A percentile compares a stretch with the other conserved stretches of the same genome.
phyloP scores from a whole-genome alignment of 2,329 filamentous ascomycete genomes.

The Claviceps fusiformis region DNA sequence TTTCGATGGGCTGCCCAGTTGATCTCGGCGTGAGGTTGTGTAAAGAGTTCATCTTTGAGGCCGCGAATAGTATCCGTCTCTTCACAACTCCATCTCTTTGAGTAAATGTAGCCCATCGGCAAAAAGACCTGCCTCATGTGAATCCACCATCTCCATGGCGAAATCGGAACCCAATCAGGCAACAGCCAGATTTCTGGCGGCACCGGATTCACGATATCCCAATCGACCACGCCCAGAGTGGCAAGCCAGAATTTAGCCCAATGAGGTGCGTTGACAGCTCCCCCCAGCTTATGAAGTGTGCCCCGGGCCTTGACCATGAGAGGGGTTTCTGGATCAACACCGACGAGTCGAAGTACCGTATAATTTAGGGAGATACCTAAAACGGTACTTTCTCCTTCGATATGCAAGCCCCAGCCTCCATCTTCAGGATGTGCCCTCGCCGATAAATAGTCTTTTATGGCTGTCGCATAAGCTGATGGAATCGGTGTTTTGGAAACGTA shows the following conservation, averaged over 20 bases:
- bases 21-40: slow-evolving; percentile 63
- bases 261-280: slow-evolving; percentile 71
- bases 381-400: slow-evolving; percentile 82
- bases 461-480: slow-evolving; percentile 62
- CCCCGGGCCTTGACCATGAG: slow-evolving; percentile 74
- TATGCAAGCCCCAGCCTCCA: slow-evolving; percentile 95
- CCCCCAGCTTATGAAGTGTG: slow-evolving; percentile 72
- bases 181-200: slow-evolving; percentile 89
- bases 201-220: slow-evolving; percentile 89
- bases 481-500: slow-evolving; percentile 84
- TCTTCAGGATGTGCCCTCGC: slow-evolving; percentile 73
- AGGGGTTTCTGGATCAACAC: slow-evolving; percentile 70
- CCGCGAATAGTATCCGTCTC: slow-evolving; percentile 59
- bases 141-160: slow-evolving; percentile 95
- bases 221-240: slow-evolving; percentile 67
- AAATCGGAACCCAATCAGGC: slow-evolving; percentile 79
- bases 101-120: slow-evolving; percentile 83
- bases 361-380: slow-evolving; percentile 91
- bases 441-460: slow-evolving; percentile 87
- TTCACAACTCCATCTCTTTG: slow-evolving; percentile 65
- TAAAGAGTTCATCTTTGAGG: slow-evolving; percentile 70
- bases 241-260: slow-evolving; percentile 97
- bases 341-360: slow-evolving; percentile 63
- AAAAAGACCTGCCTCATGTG: slow-evolving; percentile 96
- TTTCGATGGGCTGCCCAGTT: slow-evolving; percentile 69